phyloP scores from a whole-genome alignment of 2,329 filamentous ascomycete species.

The Colletotrichum trifolii region DNA sequence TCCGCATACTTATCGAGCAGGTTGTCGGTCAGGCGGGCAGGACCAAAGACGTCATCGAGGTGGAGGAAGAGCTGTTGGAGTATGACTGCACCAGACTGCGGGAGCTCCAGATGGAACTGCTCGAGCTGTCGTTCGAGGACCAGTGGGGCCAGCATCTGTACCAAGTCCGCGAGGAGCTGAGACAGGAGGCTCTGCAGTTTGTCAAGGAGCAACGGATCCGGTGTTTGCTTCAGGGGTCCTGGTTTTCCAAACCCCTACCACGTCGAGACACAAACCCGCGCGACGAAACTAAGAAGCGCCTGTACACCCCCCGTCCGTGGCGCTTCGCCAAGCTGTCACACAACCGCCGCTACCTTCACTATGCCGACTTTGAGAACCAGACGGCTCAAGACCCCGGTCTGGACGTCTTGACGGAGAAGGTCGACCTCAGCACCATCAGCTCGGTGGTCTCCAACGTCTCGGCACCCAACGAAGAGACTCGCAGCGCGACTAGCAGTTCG shows the following conservation, averaged over 20 bases:
- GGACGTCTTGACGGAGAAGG: constrained; percentile 80
- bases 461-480: constrained; percentile 65
- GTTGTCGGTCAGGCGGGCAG: constrained; percentile 85
- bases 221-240: constrained; percentile 87
- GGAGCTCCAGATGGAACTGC: constrained; percentile 90
- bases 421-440: constrained; percentile 88
- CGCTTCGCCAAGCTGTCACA: constrained; percentile 90
- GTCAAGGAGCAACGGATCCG: constrained; percentile 96
- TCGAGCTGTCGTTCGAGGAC: constrained; percentile 92
- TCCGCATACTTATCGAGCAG: constrained; percentile 89
- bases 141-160: constrained; percentile 91
- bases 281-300: constrained; percentile 48
- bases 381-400: constrained; percentile 74
- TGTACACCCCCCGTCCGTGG: constrained; percentile 70
- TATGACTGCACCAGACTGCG: constrained; percentile 84
- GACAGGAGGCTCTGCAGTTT: constrained; percentile 92
- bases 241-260: constrained; percentile 74
- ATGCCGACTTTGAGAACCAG: constrained; percentile 81
- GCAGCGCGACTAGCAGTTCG: constrained; percentile 55
- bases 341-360: constrained; percentile 90
- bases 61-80: constrained; percentile 88
- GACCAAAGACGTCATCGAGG: constrained; percentile 84
- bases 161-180: constrained; percentile 91
- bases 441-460: constrained; percentile 95
- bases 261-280: constrained; percentile 49